These are phyloP conservation scores for Blastobotrys terrestris DNA, from an alignment of 805 yeast genomes.

Conservation along the genomic window DNA sequence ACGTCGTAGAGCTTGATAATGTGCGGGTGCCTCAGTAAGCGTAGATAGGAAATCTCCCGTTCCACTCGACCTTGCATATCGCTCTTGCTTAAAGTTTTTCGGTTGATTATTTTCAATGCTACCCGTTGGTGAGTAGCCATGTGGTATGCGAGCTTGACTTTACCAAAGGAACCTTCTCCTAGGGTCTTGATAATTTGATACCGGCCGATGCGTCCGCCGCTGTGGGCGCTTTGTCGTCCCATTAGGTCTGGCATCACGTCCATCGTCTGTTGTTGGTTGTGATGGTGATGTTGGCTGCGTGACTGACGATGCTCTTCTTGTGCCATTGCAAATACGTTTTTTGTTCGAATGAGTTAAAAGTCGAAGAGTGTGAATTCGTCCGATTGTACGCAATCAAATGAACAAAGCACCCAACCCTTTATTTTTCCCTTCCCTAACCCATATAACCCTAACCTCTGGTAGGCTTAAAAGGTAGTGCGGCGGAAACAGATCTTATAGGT, in stretches of 20 bases:
- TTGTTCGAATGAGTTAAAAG: not conserved
- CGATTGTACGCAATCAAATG: not conserved
- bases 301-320: conserved; percentile 29
- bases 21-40: conserved; percentile 90
- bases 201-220: conserved; percentile 61
- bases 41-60: conserved; percentile 83
- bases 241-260: conserved; percentile 6
- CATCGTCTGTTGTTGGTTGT: not conserved
- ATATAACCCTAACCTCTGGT: no score
- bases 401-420: no score
- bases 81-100: conserved; percentile 85
- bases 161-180: conserved; percentile 97
- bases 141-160: conserved; percentile 87
- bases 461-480: no score
- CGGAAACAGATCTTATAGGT: no score
- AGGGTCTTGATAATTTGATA: conserved; percentile 88
- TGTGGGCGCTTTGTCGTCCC: conserved; percentile 1
- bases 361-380: not conserved
- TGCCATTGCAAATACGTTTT: conserved; percentile 12
- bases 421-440: no score
- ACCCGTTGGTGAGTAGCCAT: conserved; percentile 86
- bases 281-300: not conserved
- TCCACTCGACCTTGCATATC: conserved; percentile 98
- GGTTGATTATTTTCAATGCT: conserved; percentile 86
- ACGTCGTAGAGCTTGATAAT: conserved; percentile 94